Evolutionary conservation across 306 rosid genomes (phyloP), one percentile per base, ranked within the genome.

Genomic region (Pterocarpus macrocarpus): DNA sequence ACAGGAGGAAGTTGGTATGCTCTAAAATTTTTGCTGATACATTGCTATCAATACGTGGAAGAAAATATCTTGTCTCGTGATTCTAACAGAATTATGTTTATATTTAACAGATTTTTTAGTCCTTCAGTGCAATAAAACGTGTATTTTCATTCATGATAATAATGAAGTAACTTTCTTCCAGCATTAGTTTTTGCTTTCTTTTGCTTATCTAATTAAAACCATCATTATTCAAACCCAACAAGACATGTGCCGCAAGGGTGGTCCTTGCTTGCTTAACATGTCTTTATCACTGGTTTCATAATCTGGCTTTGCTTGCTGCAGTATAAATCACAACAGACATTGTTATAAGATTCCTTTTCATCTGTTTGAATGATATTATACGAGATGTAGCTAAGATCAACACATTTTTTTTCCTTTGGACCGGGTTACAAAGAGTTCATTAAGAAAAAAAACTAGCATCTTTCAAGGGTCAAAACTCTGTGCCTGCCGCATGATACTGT

Each of bases 1-100:
- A 95, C 89, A 88, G 99, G 84, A 90, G 99, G 87, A 95, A 91
- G 89, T 87, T 95, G 98, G 99, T 95, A 93, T 50, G 93, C 63
- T 83, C 55, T 11, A 61, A 85, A 65, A 77, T 80, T 79, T 82
- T 83, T 66, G 55, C 71, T 7, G 39, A 69, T 68, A 81, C 69
- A 14, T 73, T 64, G 71, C 71, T 57, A 63, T 65, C 64, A 71
- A 49, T n/a, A 69, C 35, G 68, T 64, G 14, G 74, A 61, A 36
- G 47, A 69, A 47, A 76, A 81, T 17, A 75, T 17, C 36, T 41
- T 56, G 55, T 72, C 28, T 78, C 47, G 57, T 77, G 49, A 70
- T 67, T 56, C 43, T 69, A n/a, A 45, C 36, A 32, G 34, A 69
- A 61, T 10, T 15, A 58, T 57, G 71, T 71, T 52, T 71, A 67